These are phyloP conservation scores for Nigrospora sphaerica DNA, from an alignment of 2,329 filamentous ascomycete genomes.

Conservation along the genomic window DNA sequence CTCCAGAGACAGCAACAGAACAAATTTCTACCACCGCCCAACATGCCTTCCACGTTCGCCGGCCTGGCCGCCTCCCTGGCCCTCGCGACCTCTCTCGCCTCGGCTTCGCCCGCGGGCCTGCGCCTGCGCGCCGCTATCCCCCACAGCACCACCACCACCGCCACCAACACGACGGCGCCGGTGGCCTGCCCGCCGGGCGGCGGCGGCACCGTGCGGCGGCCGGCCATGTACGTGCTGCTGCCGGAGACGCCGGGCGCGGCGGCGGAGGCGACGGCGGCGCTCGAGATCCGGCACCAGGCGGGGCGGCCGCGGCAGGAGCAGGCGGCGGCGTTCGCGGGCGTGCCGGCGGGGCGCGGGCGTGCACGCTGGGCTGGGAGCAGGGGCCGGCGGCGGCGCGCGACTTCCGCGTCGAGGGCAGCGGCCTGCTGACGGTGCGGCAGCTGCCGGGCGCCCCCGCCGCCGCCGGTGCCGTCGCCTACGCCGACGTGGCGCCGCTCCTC, in stretches of 20 bases:
- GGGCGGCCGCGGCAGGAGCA: slow-evolving; percentile 19
- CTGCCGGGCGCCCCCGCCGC: slow-evolving; percentile 15
- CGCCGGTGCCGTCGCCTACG: slow-evolving; percentile 12
- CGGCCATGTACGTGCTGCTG: slow-evolving; percentile 15
- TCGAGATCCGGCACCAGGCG: slow-evolving; percentile 5
- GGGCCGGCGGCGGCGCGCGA: slow-evolving; percentile 27
- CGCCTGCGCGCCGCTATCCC: too few relatives aligned
- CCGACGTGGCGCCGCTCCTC: slow-evolving; percentile 15
- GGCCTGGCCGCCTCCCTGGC: too few relatives aligned
- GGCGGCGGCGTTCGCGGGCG: slow-evolving; percentile 20
- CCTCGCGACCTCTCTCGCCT: too few relatives aligned
- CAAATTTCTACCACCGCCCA: too few relatives aligned
- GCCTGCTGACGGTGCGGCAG: slow-evolving; percentile 12
- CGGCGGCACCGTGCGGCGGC: slow-evolving; percentile 7
- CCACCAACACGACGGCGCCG: background rate
- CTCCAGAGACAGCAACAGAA: too few relatives aligned
- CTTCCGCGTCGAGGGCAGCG: slow-evolving; percentile 26
- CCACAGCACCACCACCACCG: too few relatives aligned
- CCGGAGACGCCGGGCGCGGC: slow-evolving; percentile 7
- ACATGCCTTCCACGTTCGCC: too few relatives aligned
- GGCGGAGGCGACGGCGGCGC: slow-evolving; percentile 4
- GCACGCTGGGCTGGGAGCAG: slow-evolving; percentile 22
- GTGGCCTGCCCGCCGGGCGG: slow-evolving; percentile 1
- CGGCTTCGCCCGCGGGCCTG: too few relatives aligned
- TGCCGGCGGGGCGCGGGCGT: slow-evolving; percentile 19